Base-by-base conservation (phyloP, 129 eudicot species). In the Chrysanthemum makinoi region DNA sequence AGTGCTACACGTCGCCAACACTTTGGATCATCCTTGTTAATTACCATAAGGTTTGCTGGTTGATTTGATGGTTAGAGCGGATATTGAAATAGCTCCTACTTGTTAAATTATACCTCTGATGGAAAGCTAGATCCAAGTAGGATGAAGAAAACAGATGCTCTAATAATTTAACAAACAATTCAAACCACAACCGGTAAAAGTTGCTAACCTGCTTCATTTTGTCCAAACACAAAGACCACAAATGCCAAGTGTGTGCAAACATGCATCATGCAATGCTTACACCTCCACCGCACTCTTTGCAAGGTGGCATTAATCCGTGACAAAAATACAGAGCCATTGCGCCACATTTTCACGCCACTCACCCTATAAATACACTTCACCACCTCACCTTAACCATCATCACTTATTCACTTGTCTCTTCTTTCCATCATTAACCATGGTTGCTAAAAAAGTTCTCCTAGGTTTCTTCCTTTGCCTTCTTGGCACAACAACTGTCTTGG, bases 401-500 rank as follows among this genome's bases (percentile, higher is more conserved):
- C 57, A 18, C 26, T 28, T 17, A 30, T 67, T 43, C 57, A 18
- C 26, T 28, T 17, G 33, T 67, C 26, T 10, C 62, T 60, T 10
- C 55, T 13, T 9, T 13, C 13, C 33, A 28, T n/a, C 14, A 43
- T 13, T 15, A 47, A 61, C 70, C 70, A 89, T 87, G 88, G 82
- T 53, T 72, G 39, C 81, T 70, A 66, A 16, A 39, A 81, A 74
- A 24, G 60, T 90, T 14, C 72, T 84, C 26, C 67, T 83, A 17
- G 83, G 81, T 12, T 18, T 84, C 2, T 76, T 65, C 47, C 80
- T 89, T n/a, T 84, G 85, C 61, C 79, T 84, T 19, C 63, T 90
- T 15, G 77, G 80, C 70, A 78, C 83, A 26, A 35, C 43, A 35
- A 58, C 82, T 6, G 81, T 82, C 6, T 1, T 81, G 0, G 87